Percentiles rank a stretch among this genome's conserved stretches.
These are phyloP conservation scores for Mentha longifolia DNA, from an alignment of 257 asterid species.

Conservation along the genomic window DNA sequence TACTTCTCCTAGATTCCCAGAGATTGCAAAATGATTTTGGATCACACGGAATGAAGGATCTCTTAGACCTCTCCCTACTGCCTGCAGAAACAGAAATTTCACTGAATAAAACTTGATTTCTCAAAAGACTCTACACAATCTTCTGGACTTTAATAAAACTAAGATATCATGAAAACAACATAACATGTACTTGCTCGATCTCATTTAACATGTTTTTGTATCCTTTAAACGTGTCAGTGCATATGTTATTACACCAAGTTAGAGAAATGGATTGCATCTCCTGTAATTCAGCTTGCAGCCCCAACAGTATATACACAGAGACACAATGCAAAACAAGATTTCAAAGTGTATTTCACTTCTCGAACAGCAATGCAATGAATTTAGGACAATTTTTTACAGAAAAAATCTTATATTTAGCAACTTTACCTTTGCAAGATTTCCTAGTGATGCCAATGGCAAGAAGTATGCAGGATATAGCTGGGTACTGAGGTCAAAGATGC, in stretches of 20 bases:
- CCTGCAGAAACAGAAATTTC: constrained; percentile 55
- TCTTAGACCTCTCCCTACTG: constrained; percentile 93
- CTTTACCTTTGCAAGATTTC: constrained; percentile 92
- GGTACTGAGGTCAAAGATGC: constrained; percentile 95
- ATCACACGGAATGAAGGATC: constrained; percentile 97
- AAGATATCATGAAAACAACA: constrained; percentile 9
- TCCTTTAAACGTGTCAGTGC: constrained; percentile 24
- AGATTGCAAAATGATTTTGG: constrained; percentile 89
- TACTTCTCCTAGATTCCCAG: constrained; percentile 89
- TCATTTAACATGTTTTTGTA: not conserved
- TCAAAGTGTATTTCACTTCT: constrained; percentile 6
- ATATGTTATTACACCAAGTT: not conserved
- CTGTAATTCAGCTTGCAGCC: not conserved
- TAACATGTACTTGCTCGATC: constrained; percentile 14
- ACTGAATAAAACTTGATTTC: constrained; percentile 10
- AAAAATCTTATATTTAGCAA: constrained; percentile 19
- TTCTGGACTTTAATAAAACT: not conserved
- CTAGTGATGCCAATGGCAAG: constrained; percentile 90
- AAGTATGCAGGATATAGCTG: constrained; percentile 84
- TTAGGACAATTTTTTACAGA: constrained; percentile 9
- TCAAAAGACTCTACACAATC: constrained; percentile 11
- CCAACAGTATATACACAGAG: not conserved
- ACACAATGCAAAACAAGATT: not conserved
- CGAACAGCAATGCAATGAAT: constrained; percentile 11
- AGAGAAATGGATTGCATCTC: constrained; percentile 2